Evolutionary conservation across 345 rosid genomes (phyloP), one percentile per base, ranked within the genome.

Genomic region (Chamaenerion angustifolium): DNA sequence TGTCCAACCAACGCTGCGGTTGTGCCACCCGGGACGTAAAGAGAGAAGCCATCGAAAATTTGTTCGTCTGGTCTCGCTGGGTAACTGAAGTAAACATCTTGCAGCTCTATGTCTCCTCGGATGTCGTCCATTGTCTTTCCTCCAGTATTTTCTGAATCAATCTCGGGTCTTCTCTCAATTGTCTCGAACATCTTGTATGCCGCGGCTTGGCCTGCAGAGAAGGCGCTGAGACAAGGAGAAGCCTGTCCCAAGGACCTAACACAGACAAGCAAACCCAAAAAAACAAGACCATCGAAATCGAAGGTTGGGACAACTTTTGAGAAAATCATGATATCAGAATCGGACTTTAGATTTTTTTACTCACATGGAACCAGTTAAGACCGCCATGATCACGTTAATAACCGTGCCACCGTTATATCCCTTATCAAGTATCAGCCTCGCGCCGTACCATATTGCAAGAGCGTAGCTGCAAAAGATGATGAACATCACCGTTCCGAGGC

Each of bases 381-480:
- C 83, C 10, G 98, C 74, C 15, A 83, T 1, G 46, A 89, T 79
- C 61, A 89, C 87, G 46, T 75, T 86, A 21, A 81, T 16, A 18
- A 90, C 94, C 15, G 51, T 56, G 15, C 98, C 98, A 2, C 95
- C 95, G 0, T 63, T 17, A 60, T 83, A 90, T 15, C 92, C 94
- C 70, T 73, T 76, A 14, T 81, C 78, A 52, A 81, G 10, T 25
- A 86, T 79, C 82, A 86, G 46, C 86, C 63, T 86, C 15, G 72
- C 90, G 4, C 98, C 95, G 48, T 49, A 86, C 94, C 95, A 90
- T 41, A 86, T 54, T 0, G 95, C 81, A 69, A 90, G 58, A 14
- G 73, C 74, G 57, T 90, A 90, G 56, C 70, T 80, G 56, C 72
- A 48, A 68, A 78, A 85, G 4, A 74, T 0, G 2, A 82, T 43